Percentiles rank a stretch among this genome's conserved stretches.
These are phyloP conservation scores for Mycena citricolor DNA, from an alignment of 1,284 basidiomycete genomes.

Conservation along the genomic window DNA sequence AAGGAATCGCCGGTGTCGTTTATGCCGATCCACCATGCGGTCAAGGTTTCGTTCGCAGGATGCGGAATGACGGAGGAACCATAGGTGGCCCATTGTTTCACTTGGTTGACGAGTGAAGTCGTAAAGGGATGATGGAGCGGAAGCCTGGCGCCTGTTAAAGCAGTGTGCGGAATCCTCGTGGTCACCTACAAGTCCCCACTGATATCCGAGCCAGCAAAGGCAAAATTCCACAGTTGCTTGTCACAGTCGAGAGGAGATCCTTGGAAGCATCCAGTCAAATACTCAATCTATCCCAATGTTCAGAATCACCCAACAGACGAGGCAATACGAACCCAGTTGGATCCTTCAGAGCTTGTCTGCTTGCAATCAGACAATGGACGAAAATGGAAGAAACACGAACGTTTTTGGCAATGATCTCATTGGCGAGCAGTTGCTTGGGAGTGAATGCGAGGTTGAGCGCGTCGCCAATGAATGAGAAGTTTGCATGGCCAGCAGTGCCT, in stretches of 20 bases:
- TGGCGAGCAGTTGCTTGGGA: conserved; percentile 39
- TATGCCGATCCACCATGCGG: conserved; percentile 60
- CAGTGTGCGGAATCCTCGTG: neutral
- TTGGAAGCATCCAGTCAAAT: conserved; percentile 48
- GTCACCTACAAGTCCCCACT: conserved; percentile 41
- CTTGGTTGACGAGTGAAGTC: conserved; percentile 46
- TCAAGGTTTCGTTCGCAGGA: conserved; percentile 42
- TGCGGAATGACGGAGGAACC: conserved; percentile 47
- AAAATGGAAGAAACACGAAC: conserved; percentile 33
- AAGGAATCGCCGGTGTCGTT: conserved; percentile 56
- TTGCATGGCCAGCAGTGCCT: conserved; percentile 45
- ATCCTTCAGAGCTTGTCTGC: conserved; percentile 54
- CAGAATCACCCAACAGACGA: neutral
- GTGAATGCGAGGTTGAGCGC: conserved; percentile 44
- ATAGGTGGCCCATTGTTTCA: conserved; percentile 47
- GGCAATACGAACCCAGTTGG: conserved; percentile 44
- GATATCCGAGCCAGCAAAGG: conserved; percentile 57
- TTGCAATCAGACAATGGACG: neutral
- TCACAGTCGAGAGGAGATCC: conserved; percentile 44
- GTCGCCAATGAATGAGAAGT: conserved; percentile 57
- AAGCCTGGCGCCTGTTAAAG: conserved; percentile 27
- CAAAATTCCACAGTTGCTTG: conserved; percentile 55
- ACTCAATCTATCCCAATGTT: conserved; percentile 46
- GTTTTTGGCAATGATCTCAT: conserved; percentile 48
- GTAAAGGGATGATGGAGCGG: conserved; percentile 47